Evolutionary conservation across 139 green algal species (phyloP), one percentile per base, ranked within the genome.

Genomic region (Coccomyxa sp.): DNA sequence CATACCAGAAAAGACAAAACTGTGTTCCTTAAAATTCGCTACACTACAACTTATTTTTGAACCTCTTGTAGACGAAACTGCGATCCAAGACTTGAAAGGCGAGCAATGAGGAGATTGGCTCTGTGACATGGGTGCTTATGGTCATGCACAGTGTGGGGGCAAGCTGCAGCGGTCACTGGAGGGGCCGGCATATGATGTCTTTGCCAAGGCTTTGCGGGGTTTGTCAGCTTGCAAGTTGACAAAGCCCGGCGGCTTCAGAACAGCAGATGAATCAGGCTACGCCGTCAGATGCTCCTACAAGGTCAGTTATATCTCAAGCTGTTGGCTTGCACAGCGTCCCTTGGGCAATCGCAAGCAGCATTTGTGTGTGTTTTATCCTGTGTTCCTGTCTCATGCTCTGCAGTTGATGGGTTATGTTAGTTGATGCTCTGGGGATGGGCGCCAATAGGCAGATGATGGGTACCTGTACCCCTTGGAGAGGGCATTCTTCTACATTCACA

Each of bases 401-500:
- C 38, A 51, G 38, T 51, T 51, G 38, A 51, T 51, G 38, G 3
- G 3, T 51, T 51, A 51, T 7, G 38, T 51, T n/a, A n/a, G n/a
- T n/a, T n/a, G n/a, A n/a, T n/a, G n/a, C n/a, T 3, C 38, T 51
- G 38, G 38, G 38, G 38, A 51, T 51, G 38, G 38, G 38, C 38
- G 38, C 38, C 3, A 51, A 71, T 84, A 94, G 83, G 89, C 92
- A 21, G 94, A 97, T 80, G 92, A 96, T 76, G 93, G 95, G 31
- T 95, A 95, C 86, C 87, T 99, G 77, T 99, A 98, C 90, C 97
- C 97, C 15, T 91, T 99, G 81, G 95, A 99, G 85, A 90, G 92
- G 38, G 91, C 92, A 60, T 99, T 99, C 95, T 98, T 99, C 90
- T 99, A 97, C 87, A 89, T 98, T 0, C 94, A 96, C 77, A 99